Conservation (phyloP, 1,139 yeast species). For the Geotrichum candidum region DNA sequence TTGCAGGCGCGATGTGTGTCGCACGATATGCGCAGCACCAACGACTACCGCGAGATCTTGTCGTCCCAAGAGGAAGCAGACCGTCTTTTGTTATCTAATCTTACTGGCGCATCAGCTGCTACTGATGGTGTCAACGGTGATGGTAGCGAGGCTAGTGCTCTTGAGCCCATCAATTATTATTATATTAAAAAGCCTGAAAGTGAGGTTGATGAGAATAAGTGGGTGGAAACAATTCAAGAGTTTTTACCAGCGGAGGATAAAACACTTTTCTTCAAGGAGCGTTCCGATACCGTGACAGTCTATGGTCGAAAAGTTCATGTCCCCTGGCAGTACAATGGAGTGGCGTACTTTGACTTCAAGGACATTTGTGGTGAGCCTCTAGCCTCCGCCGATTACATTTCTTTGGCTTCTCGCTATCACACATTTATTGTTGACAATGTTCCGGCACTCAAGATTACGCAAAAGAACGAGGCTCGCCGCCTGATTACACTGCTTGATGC, state of each 20-base stretch:
- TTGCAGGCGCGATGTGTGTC: conserved; percentile 57
- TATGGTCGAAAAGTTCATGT: conserved; percentile 50
- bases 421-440: conserved; percentile 56
- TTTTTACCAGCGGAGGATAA: conserved; percentile 23
- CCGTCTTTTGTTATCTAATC: background rate
- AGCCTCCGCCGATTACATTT: conserved; percentile 66
- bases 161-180: conserved; percentile 3
- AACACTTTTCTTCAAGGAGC: conserved; percentile 2
- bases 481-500: conserved; percentile 65
- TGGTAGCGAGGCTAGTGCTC: background rate
- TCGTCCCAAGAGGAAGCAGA: conserved; percentile 34
- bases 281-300: conserved; percentile 41
- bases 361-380: conserved; percentile 54
- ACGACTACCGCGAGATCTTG: conserved; percentile 48
- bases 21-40: conserved; percentile 54
- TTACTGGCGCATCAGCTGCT: background rate
- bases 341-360: conserved; percentile 48
- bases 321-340: conserved; percentile 42
- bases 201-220: conserved; percentile 32
- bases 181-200: conserved; percentile 7
- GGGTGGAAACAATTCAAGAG: conserved; percentile 35
- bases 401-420: conserved; percentile 54
- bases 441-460: conserved; percentile 52
- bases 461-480: conserved; percentile 64
- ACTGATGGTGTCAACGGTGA: background rate